phyloP scores from a whole-genome alignment of 1,284 basidiomycete genomes.

The Irpex rosettiformis region DNA sequence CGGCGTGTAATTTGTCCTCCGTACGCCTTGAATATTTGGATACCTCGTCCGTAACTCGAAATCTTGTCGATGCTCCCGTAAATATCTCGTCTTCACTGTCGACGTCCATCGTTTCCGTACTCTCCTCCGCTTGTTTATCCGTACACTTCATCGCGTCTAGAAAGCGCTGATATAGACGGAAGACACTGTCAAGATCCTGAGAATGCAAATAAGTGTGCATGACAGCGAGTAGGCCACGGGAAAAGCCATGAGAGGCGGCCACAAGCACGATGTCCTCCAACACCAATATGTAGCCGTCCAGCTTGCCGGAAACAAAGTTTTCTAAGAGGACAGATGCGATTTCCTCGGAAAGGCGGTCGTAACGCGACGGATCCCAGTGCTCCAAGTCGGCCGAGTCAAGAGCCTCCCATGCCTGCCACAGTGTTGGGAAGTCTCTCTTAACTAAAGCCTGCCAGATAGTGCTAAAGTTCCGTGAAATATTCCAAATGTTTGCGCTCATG shows the following conservation, averaged over 20 bases:
- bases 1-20: conserved; percentile 19
- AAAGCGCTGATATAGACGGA: conserved; percentile 47
- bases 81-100: background rate
- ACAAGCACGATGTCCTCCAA: conserved; percentile 48
- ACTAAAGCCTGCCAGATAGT: no score
- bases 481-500: no score
- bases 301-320: conserved; percentile 18
- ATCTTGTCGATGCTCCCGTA: background rate
- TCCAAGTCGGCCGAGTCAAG: conserved; percentile 37
- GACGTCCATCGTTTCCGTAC: conserved; percentile 16
- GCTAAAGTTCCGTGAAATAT: no score
- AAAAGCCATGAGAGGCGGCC: conserved; percentile 37
- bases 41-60: background rate
- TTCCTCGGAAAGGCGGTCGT: conserved; percentile 23
- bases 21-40: conserved; percentile 8
- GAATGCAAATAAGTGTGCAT: conserved; percentile 45
- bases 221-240: conserved; percentile 45
- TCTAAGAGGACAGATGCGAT: conserved; percentile 23
- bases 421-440: conserved; percentile 14
- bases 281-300: conserved; percentile 20
- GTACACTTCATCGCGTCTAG: background rate
- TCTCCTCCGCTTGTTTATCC: conserved; percentile 3
- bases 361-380: conserved; percentile 38
- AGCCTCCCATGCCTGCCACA: conserved; percentile 39
- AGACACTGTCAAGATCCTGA: conserved; percentile 37